These are phyloP conservation scores for Warburgia ugandensis DNA, from an alignment of 164 flowering plant species.

Conservation along the genomic window DNA sequence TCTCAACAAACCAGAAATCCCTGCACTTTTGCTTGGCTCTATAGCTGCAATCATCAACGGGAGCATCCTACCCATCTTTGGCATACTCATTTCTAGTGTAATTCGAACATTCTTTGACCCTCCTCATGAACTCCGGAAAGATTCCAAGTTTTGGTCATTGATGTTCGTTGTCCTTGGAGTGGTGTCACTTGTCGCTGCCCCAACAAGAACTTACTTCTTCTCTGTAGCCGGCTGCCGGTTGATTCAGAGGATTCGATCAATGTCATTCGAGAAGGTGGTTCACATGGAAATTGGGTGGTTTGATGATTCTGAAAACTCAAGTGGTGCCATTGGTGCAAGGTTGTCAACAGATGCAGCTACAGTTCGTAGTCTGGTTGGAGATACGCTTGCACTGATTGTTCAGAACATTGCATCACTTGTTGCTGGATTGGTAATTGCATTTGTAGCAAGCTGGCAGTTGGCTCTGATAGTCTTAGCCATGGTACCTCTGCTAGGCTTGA, in stretches of 20 bases:
- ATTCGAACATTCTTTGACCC: slow-evolving; percentile 28
- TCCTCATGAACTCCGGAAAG: slow-evolving; percentile 21
- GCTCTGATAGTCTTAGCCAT: slow-evolving; percentile 29
- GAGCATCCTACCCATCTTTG: slow-evolving; percentile 30
- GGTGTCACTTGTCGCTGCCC: slow-evolving; percentile 12
- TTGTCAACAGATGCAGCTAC: slow-evolving; percentile 37
- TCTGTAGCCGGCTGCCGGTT: slow-evolving; percentile 17
- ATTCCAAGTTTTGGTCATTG: slow-evolving; percentile 31
- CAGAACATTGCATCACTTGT: slow-evolving; percentile 30
- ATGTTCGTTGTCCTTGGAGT: slow-evolving; percentile 27
- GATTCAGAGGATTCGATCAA: slow-evolving; percentile 19
- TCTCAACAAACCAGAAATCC: slow-evolving; percentile 44
- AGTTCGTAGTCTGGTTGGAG: slow-evolving; percentile 34
- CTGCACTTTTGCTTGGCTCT: slow-evolving; percentile 26
- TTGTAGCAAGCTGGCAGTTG: slow-evolving; percentile 33
- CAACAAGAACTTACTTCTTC: slow-evolving; percentile 16
- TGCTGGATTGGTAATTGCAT: slow-evolving; percentile 33
- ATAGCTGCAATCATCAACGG: slow-evolving; percentile 29
- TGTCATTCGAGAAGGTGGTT: slow-evolving; percentile 22
- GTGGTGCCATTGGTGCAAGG: slow-evolving; percentile 43
- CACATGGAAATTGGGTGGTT: slow-evolving; percentile 30
- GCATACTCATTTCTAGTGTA: slow-evolving; percentile 24
- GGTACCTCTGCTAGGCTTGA: slow-evolving; percentile 29
- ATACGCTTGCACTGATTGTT: slow-evolving; percentile 31
- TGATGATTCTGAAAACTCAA: slow-evolving; percentile 26